A percentile compares a stretch with the other conserved stretches of the same genome.
Conservation (phyloP, 1,139 yeast species). For the Nematodospora anomalae region DNA sequence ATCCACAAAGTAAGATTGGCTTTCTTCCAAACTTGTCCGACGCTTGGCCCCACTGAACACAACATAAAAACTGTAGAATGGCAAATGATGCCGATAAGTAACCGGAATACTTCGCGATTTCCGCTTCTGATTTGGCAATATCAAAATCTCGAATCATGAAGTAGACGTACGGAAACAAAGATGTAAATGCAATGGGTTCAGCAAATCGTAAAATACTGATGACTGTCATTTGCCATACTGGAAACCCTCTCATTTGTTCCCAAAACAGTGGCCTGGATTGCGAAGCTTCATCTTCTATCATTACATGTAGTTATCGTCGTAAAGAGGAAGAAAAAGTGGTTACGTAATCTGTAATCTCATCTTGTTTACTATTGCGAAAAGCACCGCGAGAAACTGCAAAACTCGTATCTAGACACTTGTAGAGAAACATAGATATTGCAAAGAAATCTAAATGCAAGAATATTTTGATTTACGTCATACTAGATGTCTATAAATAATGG, state of each 20-base stretch:
- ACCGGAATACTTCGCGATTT: slow-evolving; percentile 39
- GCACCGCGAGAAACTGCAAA: too few relatives aligned
- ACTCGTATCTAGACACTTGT: too few relatives aligned
- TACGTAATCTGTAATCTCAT: too few relatives aligned
- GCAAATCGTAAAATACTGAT: slow-evolving; percentile 34
- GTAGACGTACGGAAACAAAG: slow-evolving; percentile 40
- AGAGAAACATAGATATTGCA: too few relatives aligned
- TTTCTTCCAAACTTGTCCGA: slow-evolving; percentile 37
- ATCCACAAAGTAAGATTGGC: slow-evolving; percentile 31
- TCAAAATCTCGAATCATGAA: slow-evolving; percentile 42
- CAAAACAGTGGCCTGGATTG: too few relatives aligned
- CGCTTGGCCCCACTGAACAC: slow-evolving; percentile 38
- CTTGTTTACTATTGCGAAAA: too few relatives aligned
- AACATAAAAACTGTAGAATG: slow-evolving; percentile 36
- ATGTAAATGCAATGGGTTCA: slow-evolving; percentile 41
- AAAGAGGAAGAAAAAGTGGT: too few relatives aligned
- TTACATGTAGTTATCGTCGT: too few relatives aligned
- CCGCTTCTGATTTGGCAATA: slow-evolving; percentile 33
- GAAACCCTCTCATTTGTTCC: slow-evolving; percentile 35
- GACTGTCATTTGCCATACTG: slow-evolving; percentile 35
- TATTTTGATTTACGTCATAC: too few relatives aligned
- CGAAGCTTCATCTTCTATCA: too few relatives aligned
- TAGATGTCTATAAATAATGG: too few relatives aligned
- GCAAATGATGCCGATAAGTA: slow-evolving; percentile 40
- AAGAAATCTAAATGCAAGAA: too few relatives aligned